Percentiles rank a stretch among this genome's conserved stretches.
Conservation (phyloP, 768 basidiomycete species). For the Aureoboletus auriporus region DNA sequence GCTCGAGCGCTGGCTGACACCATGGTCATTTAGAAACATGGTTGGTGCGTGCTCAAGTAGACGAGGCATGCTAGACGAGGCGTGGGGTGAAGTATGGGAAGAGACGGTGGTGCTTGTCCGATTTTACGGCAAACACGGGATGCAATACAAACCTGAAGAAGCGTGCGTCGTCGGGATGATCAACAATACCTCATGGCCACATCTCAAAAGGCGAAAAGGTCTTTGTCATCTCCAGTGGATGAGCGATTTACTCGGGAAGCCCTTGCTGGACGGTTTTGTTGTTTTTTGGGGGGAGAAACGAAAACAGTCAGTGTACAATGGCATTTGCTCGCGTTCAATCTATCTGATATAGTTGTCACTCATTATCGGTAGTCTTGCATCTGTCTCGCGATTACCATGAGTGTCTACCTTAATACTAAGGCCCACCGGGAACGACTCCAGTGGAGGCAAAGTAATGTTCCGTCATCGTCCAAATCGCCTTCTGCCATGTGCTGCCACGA, state of each 20-base stretch:
- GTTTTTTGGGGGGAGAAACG: too few relatives aligned
- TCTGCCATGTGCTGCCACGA: too few relatives aligned
- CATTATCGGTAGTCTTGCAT: conserved; percentile 26
- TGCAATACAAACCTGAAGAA: conserved; percentile 45
- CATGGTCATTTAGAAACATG: conserved; percentile 36
- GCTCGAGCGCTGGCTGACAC: not conserved
- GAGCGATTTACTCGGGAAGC: conserved; percentile 32
- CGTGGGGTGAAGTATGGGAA: conserved; percentile 44
- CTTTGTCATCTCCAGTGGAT: conserved; percentile 49
- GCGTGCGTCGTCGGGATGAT: conserved; percentile 47
- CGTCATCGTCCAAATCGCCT: too few relatives aligned
- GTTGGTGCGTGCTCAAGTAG: conserved; percentile 48
- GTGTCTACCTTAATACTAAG: conserved; percentile 66
- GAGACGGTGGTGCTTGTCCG: conserved; percentile 49
- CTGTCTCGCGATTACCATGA: conserved; percentile 41
- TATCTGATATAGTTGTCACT: not conserved
- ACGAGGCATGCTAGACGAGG: conserved; percentile 35
- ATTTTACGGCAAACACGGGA: conserved; percentile 56
- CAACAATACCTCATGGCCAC: conserved; percentile 40
- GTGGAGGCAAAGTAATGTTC: too few relatives aligned
- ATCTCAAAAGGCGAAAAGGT: conserved; percentile 43
- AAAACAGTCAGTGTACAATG: conserved; percentile 3
- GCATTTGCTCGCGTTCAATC: not conserved
- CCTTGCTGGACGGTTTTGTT: not conserved
- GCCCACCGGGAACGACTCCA: conserved; percentile 77